Base-by-base conservation (phyloP, 140 eudicot species). In the Ambrosia hybrid region DNA sequence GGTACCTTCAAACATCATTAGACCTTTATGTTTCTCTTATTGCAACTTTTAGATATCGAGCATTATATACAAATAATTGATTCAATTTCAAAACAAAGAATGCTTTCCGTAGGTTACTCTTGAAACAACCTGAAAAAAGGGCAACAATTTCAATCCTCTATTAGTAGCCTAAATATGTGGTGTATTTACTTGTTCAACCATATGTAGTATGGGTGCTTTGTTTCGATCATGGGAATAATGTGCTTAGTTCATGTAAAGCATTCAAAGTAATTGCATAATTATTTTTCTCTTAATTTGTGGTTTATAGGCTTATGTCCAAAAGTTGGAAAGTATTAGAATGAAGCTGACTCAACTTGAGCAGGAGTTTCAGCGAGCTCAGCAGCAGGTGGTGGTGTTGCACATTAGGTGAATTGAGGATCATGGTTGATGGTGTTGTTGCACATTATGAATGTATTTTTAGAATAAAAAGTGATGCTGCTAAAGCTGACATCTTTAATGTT, bases 361-460 rank as follows among this genome's bases (percentile, higher is more conserved):
- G 72, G 98, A 92, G 90, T 92, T 92, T 58, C 98, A 92, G 78
- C 83, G 96, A 76, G 98, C 98, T 76, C 80, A 96, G 58, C 98
- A 92, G 85, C 98, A 92, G 91, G 98, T 92, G 82, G 89, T 63
- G 89, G 81, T 56, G 26, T 21, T 21, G 26, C 26, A 21, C 26
- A 21, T 21, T 21, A 21, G 79, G 79, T 75, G 89, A 85, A 75
- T 72, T 85, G 71, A 77, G 89, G 26, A 82, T 71, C 13, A 78
- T 85, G 10, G 89, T 85, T 38, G 89, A 85, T 53, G 81, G 82
- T 0, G 82, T 81, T 49, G 79, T 78, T 12, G 82, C 77, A 26
- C 89, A 85, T 53, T 85, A 78, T 57, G 89, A 85, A 51, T 86
- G 81, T 46, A 74, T 85, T 45, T 85, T 85, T 51, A 81, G 86